A percentile compares a stretch with the other conserved stretches of the same genome.
phyloP scores from a whole-genome alignment of 441 rosid genomes.

The Biscutella auriculata region DNA sequence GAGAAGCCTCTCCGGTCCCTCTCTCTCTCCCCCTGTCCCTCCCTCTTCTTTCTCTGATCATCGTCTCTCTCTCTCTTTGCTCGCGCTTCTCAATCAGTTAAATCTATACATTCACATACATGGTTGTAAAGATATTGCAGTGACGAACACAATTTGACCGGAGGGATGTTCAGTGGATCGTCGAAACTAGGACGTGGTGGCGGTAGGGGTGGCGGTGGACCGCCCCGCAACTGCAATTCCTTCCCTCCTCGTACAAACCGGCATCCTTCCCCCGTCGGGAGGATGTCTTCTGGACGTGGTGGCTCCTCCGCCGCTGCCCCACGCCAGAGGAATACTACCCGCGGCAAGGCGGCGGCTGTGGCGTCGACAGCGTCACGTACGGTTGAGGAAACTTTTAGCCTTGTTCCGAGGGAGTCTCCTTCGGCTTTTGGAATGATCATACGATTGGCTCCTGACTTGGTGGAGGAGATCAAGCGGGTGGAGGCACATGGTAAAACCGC shows the following conservation, averaged over 20 bases:
- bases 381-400: constrained; percentile 57
- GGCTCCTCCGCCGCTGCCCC: constrained; percentile 21
- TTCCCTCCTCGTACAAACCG: constrained; percentile 55
- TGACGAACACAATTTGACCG: constrained; percentile 13
- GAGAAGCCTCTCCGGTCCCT: constrained; percentile 4
- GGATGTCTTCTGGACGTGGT: constrained; percentile 32
- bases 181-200: constrained; percentile 43
- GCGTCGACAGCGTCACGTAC: constrained; percentile 22
- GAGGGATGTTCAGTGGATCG: constrained; percentile 46
- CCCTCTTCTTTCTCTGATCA: too few relatives aligned
- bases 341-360: constrained; percentile 14
- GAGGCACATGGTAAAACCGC: constrained; percentile 71
- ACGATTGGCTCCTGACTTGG: constrained; percentile 70
- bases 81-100: constrained; percentile 26
- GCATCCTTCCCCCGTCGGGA: constrained; percentile 34
- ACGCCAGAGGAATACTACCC: constrained; percentile 22
- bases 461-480: constrained; percentile 74
- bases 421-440: constrained; percentile 73
- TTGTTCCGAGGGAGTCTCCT: constrained; percentile 54
- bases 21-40: constrained; percentile 12
- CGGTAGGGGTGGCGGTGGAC: constrained; percentile 31
- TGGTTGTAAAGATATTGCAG: neutral
- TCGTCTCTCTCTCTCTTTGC: constrained; percentile 18
- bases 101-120: constrained; percentile 4
- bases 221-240: constrained; percentile 32